A percentile compares a stretch with the other conserved stretches of the same genome.
phyloP scores from a whole-genome alignment of 345 rosid genomes.

The Citrus reticulata region DNA sequence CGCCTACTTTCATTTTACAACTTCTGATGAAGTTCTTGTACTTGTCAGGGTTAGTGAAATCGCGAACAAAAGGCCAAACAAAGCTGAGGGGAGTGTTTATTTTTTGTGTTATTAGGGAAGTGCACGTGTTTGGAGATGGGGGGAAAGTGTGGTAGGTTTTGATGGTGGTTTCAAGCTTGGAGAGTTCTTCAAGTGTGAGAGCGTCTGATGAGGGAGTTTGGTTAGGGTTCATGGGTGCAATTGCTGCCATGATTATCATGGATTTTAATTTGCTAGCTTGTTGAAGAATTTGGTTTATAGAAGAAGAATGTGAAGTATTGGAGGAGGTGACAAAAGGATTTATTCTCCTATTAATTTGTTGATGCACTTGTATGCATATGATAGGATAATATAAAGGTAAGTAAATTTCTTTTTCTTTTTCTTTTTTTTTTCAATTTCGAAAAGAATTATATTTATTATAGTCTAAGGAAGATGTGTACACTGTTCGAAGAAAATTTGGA shows the following conservation, averaged over 20 bases:
- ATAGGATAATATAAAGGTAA: neutral
- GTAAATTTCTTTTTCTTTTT: no score
- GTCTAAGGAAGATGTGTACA: neutral
- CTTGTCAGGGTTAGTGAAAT: slow-evolving; percentile 5
- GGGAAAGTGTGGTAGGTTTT: slow-evolving; percentile 5
- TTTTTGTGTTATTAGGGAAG: neutral
- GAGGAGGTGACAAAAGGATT: neutral
- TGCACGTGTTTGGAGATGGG: slow-evolving; percentile 10
- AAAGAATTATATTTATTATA: neutral
- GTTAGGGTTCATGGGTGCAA: neutral
- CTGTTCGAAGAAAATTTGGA: neutral
- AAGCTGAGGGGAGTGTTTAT: neutral
- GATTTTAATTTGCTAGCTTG: neutral
- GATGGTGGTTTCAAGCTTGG: neutral
- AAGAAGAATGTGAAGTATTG: neutral
- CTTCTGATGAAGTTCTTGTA: slow-evolving; percentile 14
- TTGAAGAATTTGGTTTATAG: neutral
- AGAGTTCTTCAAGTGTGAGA: neutral
- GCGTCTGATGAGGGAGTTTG: neutral
- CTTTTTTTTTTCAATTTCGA: no score
- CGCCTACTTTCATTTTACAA: neutral
- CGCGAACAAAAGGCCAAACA: slow-evolving; percentile 6
- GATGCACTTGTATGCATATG: neutral
- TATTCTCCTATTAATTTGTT: neutral
- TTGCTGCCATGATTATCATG: neutral